These are phyloP conservation scores for Serpula lacrymans DNA, from an alignment of 768 basidiomycete genomes.

Conservation along the genomic window DNA sequence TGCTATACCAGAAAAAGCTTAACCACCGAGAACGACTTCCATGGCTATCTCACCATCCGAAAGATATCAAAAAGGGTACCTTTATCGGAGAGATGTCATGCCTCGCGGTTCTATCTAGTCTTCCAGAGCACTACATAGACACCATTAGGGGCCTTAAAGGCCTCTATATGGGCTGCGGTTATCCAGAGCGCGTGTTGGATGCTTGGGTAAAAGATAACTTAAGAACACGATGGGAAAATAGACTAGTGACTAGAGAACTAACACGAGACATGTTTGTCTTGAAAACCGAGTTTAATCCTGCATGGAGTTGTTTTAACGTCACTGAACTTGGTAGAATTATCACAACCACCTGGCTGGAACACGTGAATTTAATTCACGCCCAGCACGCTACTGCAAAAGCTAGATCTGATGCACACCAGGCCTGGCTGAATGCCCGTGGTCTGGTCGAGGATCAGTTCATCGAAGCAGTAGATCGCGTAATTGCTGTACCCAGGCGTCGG, in stretches of 20 bases:
- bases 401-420: too few relatives aligned
- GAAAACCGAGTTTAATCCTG: slow-evolving; percentile 28
- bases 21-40: slow-evolving; percentile 16
- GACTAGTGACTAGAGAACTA: too few relatives aligned
- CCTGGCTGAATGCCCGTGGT: too few relatives aligned
- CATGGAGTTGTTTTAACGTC: slow-evolving; percentile 32
- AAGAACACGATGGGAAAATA: slow-evolving; percentile 8
- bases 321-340: slow-evolving; percentile 27
- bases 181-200: slow-evolving; percentile 6
- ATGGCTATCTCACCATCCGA: slow-evolving; percentile 13
- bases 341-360: too few relatives aligned
- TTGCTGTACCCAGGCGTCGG: too few relatives aligned
- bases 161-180: slow-evolving; percentile 9
- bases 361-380: too few relatives aligned
- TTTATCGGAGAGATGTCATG: slow-evolving; percentile 12
- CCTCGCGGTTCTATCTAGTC: slow-evolving; percentile 5
- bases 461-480: too few relatives aligned
- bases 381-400: too few relatives aligned
- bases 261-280: slow-evolving; percentile 30
- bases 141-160: slow-evolving; percentile 1
- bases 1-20: slow-evolving; percentile 12
- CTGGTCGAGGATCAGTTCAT: too few relatives aligned
- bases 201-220: slow-evolving; percentile 7
- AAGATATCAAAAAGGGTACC: slow-evolving; percentile 15
- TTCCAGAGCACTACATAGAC: neutral